Conservation (phyloP, 345 rosid genomes). For the Lepidium didymum region DNA sequence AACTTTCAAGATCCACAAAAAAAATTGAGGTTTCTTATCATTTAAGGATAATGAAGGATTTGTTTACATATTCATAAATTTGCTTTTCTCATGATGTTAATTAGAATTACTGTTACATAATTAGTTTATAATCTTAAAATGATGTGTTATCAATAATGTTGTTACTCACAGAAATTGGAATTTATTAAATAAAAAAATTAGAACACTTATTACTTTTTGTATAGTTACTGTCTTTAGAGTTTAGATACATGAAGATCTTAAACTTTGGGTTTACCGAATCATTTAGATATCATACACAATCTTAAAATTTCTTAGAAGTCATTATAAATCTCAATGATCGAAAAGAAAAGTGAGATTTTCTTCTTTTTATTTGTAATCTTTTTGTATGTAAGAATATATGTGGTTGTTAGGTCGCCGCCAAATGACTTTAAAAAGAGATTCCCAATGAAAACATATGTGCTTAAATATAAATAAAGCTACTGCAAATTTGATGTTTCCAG, state of each 20-base stretch:
- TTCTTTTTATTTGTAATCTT: not conserved
- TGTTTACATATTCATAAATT: too few species aligned
- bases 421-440: conserved; percentile 19
- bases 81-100: too few species aligned
- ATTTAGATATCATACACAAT: not conserved
- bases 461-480: conserved; percentile 1
- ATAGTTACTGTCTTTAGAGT: not conserved
- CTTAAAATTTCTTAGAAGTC: not conserved
- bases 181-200: not conserved
- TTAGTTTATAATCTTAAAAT: not conserved
- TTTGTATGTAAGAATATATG: not conserved
- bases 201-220: not conserved
- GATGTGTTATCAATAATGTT: not conserved
- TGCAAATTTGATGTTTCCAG: conserved; percentile 1
- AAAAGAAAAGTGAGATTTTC: not conserved
- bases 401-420: conserved; percentile 23
- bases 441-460: conserved; percentile 21
- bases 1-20: too few species aligned
- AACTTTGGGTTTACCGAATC: not conserved
- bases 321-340: not conserved
- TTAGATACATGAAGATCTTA: not conserved
- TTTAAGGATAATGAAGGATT: too few species aligned
- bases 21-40: too few species aligned
- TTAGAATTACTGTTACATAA: too few species aligned
- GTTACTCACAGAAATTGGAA: not conserved